Evolutionary conservation across 2,329 filamentous ascomycete species (phyloP), one percentile per base, ranked within the genome.

Genomic region (Taxawa tesnikishii): DNA sequence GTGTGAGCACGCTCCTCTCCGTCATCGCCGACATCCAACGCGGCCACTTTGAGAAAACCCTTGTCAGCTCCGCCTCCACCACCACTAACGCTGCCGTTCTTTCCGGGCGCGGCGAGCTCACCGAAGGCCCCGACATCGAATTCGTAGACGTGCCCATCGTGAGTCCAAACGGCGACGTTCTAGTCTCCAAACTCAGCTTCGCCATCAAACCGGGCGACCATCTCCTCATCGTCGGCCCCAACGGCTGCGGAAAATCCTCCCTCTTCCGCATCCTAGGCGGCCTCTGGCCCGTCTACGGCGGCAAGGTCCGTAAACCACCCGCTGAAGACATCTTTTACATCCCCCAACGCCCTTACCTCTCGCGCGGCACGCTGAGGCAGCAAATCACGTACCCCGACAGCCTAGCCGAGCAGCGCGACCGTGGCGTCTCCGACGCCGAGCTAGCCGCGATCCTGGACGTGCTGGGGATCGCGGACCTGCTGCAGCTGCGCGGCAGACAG

Each of bases 281-380:
- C 1, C 67, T 98, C 3, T 98, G 90, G 90, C 90, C 90, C 11
- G 90, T 96, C 9, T 98, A 98, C 56, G 88, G 90, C 42, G 90
- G 90, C 31, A 84, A 74, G 1, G 90, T 98, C 13, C 71, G 83
- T 48, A 96, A 96, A 55, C 90, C 90, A 2, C 77, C 82, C 2
- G 90, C 88, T 48, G 76, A 83, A 43, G 81, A 90, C 52, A 96
- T 98, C 51, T 98, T 96, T 61, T 98, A 98, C 61, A 92, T 98
- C 42, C 90, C 90, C 0, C 90, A 98, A 51, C 76, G 90, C 2
- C 90, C 90, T 0, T 98, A 98, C 51, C 70, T 98, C 2, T 90
- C 83, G 10, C 76, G 84, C 32, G 90, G 90, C 14, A 85, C 82
- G 2, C 72, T 98, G n/a, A 78, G 90, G 24, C 85, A 96, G 55